Percentiles rank a stretch among this genome's conserved stretches.
Conservation (phyloP, 805 yeast species). For the Scheffersomyces stipitis region DNA sequence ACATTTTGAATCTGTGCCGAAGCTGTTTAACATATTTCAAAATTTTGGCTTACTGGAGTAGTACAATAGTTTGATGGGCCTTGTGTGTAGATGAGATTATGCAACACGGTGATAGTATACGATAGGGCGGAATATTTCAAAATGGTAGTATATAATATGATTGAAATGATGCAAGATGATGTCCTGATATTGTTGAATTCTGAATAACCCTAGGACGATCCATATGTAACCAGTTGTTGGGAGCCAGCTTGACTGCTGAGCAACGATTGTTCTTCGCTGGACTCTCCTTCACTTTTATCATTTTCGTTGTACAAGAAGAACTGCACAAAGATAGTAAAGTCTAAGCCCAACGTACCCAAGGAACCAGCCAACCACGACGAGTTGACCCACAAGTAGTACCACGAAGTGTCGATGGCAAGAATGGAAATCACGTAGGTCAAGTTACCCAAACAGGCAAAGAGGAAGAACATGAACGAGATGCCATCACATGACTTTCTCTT, state of each 20-base stretch:
- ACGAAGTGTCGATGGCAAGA: slow-evolving; percentile 68
- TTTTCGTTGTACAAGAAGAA: slow-evolving; percentile 70
- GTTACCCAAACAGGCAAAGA: slow-evolving; percentile 94
- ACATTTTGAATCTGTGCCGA: too few species aligned
- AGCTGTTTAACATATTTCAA: too few species aligned
- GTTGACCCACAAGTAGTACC: slow-evolving; percentile 72
- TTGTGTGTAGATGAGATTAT: too few species aligned
- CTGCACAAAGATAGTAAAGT: slow-evolving; percentile 80
- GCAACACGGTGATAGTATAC: too few species aligned
- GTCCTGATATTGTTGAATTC: too few species aligned
- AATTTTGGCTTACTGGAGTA: too few species aligned
- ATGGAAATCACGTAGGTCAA: slow-evolving; percentile 87
- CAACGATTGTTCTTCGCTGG: slow-evolving; percentile 11
- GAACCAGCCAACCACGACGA: slow-evolving; percentile 93
- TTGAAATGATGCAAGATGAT: too few species aligned
- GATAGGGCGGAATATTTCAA: too few species aligned
- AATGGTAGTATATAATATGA: too few species aligned
- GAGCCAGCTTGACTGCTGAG: slow-evolving; percentile 1
- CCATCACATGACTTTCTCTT: slow-evolving; percentile 93
- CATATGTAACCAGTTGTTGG: slow-evolving; percentile 1
- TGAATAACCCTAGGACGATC: background rate
- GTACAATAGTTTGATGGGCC: too few species aligned
- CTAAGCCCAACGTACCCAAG: slow-evolving; percentile 81
- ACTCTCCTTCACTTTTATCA: slow-evolving; percentile 23
- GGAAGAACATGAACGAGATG: slow-evolving; percentile 85